phyloP scores from a whole-genome alignment of 2,329 filamentous ascomycete genomes.

The Fusarium sp. region DNA sequence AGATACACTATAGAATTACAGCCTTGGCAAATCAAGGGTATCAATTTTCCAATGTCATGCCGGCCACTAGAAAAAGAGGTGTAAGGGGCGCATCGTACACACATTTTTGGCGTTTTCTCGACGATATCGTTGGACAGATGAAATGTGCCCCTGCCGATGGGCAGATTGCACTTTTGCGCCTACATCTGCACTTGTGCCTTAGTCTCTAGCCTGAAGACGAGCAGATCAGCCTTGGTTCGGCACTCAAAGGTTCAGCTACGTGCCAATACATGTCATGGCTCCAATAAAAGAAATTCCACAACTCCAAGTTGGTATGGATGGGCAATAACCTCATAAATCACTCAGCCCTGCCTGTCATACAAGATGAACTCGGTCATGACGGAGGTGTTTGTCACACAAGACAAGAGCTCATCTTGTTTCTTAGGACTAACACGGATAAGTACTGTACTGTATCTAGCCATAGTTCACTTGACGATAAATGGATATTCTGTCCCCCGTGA shows the following conservation, averaged over 20 bases:
- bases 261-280: slow-evolving; percentile 29
- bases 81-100: slow-evolving; percentile 1
- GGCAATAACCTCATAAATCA: slow-evolving; percentile 20
- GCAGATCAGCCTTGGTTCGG: slow-evolving; percentile 15
- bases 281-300: slow-evolving; percentile 33
- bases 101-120: slow-evolving; percentile 28
- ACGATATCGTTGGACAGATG: slow-evolving; percentile 21
- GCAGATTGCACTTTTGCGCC: slow-evolving; percentile 21
- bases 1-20: not conserved
- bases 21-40: slow-evolving; percentile 25
- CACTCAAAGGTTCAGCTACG: slow-evolving; percentile 16
- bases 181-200: slow-evolving; percentile 4
- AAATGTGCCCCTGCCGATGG: slow-evolving; percentile 22
- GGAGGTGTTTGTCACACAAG: slow-evolving; percentile 30
- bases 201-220: not conserved
- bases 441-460: not conserved
- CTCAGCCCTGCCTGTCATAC: slow-evolving; percentile 34
- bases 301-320: slow-evolving; percentile 31
- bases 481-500: not conserved
- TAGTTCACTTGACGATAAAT: slow-evolving; percentile 5
- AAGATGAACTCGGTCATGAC: slow-evolving; percentile 8
- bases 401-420: slow-evolving; percentile 23
- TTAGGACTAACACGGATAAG: not conserved
- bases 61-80: not conserved
- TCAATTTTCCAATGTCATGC: not conserved